phyloP scores from a whole-genome alignment of 805 yeast species.

The Nakazawaea sp. region DNA sequence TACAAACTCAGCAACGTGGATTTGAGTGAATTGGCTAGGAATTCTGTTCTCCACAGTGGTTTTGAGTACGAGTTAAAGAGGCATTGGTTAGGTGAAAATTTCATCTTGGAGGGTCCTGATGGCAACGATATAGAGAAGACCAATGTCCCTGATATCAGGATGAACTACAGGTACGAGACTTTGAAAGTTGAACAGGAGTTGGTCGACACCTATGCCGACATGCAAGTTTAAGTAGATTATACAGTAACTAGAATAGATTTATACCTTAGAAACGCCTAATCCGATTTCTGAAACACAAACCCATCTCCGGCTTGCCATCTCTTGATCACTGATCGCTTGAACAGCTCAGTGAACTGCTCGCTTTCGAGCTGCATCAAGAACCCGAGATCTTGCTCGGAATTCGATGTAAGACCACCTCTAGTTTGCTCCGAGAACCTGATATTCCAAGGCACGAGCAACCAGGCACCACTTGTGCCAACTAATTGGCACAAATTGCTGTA shows the following conservation, averaged over 20 bases:
- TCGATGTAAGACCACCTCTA: neutral
- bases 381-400: too few relatives aligned
- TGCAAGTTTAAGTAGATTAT: neutral
- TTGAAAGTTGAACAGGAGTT: constrained; percentile 63
- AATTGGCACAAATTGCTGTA: constrained; percentile 29
- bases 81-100: constrained; percentile 86
- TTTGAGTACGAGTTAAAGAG: constrained; percentile 81
- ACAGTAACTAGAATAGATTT: constrained; percentile 1
- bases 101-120: constrained; percentile 49
- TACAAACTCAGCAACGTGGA: constrained; percentile 92
- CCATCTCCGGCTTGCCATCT: constrained; percentile 21
- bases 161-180: constrained; percentile 80
- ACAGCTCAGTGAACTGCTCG: constrained; percentile 17
- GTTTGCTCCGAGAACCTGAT: constrained; percentile 17
- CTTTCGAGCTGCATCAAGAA: constrained; percentile 21
- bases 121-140: constrained; percentile 92
- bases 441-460: constrained; percentile 17
- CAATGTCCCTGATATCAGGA: constrained; percentile 87
- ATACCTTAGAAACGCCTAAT: constrained; percentile 17
- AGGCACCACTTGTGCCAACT: constrained; percentile 11
- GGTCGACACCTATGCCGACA: constrained; percentile 46
- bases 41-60: constrained; percentile 91
- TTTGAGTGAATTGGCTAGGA: constrained; percentile 93
- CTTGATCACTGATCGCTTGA: constrained; percentile 15
- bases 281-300: constrained; percentile 21